phyloP scores from a whole-genome alignment of 192 early-diverging fungal species.

The Jimgerdemannia flammicorona region DNA sequence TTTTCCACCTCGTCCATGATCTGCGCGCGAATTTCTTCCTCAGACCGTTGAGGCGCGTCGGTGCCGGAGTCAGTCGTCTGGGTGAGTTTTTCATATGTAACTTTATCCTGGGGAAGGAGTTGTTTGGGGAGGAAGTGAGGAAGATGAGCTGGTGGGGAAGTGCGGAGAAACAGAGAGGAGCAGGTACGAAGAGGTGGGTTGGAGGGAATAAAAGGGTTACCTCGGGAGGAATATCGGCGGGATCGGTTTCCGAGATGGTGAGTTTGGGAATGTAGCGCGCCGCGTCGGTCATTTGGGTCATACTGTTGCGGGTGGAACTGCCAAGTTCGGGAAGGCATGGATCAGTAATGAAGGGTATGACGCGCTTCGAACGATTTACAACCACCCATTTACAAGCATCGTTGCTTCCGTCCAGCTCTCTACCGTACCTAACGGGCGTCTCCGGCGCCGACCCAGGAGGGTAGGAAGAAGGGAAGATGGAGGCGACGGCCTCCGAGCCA shows the following conservation, averaged over 20 bases:
- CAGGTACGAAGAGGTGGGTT: no score
- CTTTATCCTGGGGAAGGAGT: slow-evolving; percentile 53
- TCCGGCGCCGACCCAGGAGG: background rate
- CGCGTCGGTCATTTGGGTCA: slow-evolving; percentile 9
- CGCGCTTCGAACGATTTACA: background rate
- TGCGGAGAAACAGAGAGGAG: no score
- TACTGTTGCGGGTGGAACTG: background rate
- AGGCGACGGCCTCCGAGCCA: slow-evolving; percentile 35
- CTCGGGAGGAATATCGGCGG: slow-evolving; percentile 84
- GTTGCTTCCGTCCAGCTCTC: background rate
- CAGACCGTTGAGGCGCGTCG: slow-evolving; percentile 42
- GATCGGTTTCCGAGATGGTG: slow-evolving; percentile 64
- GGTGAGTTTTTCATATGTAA: slow-evolving; percentile 88
- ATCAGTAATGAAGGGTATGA: background rate
- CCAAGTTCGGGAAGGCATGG: slow-evolving; percentile 1
- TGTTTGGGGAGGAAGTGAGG: background rate
- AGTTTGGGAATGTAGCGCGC: slow-evolving; percentile 54
- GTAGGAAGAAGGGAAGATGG: slow-evolving; percentile 8
- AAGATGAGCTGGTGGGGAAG: background rate
- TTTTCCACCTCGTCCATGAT: slow-evolving; percentile 63
- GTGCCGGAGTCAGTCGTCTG: slow-evolving; percentile 63
- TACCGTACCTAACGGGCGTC: background rate
- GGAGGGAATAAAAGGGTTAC: slow-evolving; percentile 27
- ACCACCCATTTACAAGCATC: background rate
- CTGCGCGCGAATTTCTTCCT: slow-evolving; percentile 48